Percentiles rank a stretch among this genome's conserved stretches.
Conservation (phyloP, 2,329 filamentous ascomycete species). For the Thielaviopsis ethacetica region DNA sequence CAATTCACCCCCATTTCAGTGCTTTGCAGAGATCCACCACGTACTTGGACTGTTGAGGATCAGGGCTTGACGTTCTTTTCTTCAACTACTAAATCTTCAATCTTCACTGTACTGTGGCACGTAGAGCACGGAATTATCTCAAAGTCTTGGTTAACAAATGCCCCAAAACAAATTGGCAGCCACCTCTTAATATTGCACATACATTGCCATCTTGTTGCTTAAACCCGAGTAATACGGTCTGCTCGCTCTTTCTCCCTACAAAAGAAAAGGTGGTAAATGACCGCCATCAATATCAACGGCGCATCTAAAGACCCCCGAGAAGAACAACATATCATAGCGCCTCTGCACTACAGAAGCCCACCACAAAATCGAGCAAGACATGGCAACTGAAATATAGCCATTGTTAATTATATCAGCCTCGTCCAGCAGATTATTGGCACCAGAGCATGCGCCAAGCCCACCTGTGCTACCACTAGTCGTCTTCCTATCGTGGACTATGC, state of each 20-base stretch:
- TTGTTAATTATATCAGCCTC: background rate
- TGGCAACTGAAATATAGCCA: background rate
- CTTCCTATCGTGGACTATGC: background rate
- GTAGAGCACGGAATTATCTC: background rate
- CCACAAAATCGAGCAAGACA: background rate
- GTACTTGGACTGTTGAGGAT: background rate
- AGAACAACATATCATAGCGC: background rate
- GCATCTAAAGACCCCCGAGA: background rate
- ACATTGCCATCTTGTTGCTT: background rate
- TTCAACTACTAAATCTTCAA: no score
- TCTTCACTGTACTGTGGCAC: no score
- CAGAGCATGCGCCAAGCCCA: background rate
- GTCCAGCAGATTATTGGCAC: background rate
- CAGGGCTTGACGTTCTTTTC: background rate
- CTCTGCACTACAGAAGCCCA: background rate
- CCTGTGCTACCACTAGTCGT: background rate
- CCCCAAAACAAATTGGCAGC: background rate
- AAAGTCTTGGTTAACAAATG: background rate
- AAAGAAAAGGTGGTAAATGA: background rate
- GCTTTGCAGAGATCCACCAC: no score
- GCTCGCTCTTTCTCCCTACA: background rate
- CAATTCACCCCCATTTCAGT: background rate
- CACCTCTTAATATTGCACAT: background rate
- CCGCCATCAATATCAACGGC: background rate
- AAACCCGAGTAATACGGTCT: background rate